Base-by-base conservation (phyloP, 768 basidiomycete species). In the Rickenella mellea region DNA sequence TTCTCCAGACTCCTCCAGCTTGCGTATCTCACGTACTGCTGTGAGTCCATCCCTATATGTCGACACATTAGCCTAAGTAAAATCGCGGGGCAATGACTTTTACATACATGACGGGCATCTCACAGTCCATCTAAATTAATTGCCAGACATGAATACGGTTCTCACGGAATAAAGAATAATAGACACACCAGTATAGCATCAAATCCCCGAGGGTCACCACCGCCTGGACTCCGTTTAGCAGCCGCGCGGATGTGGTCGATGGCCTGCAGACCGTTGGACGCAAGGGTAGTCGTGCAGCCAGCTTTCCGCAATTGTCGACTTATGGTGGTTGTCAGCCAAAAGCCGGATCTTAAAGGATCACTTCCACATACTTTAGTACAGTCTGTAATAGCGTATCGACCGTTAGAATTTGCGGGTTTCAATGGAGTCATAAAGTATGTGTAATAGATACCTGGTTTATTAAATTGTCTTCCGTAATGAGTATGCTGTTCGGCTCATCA, bases 391-490 rank as follows among this genome's bases (percentile, higher is more conserved):
- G n/a, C n/a, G n/a, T n/a, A n/a, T n/a, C n/a, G n/a, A n/a, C 28
- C 14, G 46, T 20, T 40, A 7, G 12, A 27, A 27, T n/a, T 14
- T 31, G 26, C 22, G 6, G 24, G 35, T 14, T 43, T 10, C 10
- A 15, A n/a, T n/a, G 8, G 15, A 49, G 22, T 25, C 30, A n/a
- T 31, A 2, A 29, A 1, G 15, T 12, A 17, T 11, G 11, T 14
- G 15, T 5, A 36, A 17, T 10, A 17, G 4, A 8, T 33, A 45
- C 49, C 40, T 55, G 50, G 31, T 58, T 58, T 33, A 56, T 53
- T 14, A 50, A 25, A 41, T 58, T 58, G 33, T 58, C 56, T 37
- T 53, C 55, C 21, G 51, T 51, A 24, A 53, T 51, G 10, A 55
- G 36, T 27, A 55, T 47, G 20, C 53, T 54, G 21, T 28, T 40